A percentile compares a stretch with the other conserved stretches of the same genome.
Evolutionary conservation across 495 filamentous ascomycete genomes (phyloP).

Genomic region (Penicillium cataractarum): DNA sequence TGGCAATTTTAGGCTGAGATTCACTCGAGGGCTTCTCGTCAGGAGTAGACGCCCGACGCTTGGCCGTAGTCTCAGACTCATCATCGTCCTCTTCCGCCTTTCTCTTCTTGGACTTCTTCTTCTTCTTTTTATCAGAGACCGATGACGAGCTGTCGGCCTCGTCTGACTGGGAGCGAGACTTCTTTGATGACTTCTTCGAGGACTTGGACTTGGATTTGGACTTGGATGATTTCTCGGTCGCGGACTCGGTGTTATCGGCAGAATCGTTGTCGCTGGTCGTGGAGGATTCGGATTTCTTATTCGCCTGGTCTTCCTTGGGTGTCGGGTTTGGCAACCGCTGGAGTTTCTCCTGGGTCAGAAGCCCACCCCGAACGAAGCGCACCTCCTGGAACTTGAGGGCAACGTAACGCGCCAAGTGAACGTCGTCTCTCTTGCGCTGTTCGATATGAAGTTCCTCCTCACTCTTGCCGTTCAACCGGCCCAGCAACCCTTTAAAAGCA

Average conservation of each 20-base stretch:
- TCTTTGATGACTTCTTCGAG: constrained; percentile 20
- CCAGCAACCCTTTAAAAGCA: constrained; percentile 80
- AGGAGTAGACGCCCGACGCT: not conserved
- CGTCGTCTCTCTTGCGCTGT: constrained; percentile 59
- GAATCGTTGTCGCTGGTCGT: constrained; percentile 10
- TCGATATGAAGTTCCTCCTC: constrained; percentile 69
- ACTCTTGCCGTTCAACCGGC: constrained; percentile 85
- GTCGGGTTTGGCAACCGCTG: constrained; percentile 33
- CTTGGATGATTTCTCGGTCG: constrained; percentile 17
- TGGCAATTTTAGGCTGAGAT: constrained; percentile 19
- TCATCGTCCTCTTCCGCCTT: constrained; percentile 45
- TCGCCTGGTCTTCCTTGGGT: constrained; percentile 20
- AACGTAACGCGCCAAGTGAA: constrained; percentile 67
- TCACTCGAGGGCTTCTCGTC: constrained; percentile 16
- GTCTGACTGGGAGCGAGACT: constrained; percentile 21
- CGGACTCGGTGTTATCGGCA: constrained; percentile 13
- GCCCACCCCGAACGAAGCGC: constrained; percentile 79
- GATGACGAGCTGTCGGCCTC: constrained; percentile 21
- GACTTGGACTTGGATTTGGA: constrained; percentile 30
- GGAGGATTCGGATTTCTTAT: constrained; percentile 30
- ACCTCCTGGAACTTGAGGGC: constrained; percentile 72
- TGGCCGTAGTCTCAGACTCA: constrained; percentile 8
- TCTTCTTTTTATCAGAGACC: constrained; percentile 35
- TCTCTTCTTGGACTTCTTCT: constrained; percentile 55
- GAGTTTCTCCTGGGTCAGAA: constrained; percentile 68